Evolutionary conservation across 2,329 filamentous ascomycete genomes (phyloP).

Genomic region (Colletotrichum tamarilloi): DNA sequence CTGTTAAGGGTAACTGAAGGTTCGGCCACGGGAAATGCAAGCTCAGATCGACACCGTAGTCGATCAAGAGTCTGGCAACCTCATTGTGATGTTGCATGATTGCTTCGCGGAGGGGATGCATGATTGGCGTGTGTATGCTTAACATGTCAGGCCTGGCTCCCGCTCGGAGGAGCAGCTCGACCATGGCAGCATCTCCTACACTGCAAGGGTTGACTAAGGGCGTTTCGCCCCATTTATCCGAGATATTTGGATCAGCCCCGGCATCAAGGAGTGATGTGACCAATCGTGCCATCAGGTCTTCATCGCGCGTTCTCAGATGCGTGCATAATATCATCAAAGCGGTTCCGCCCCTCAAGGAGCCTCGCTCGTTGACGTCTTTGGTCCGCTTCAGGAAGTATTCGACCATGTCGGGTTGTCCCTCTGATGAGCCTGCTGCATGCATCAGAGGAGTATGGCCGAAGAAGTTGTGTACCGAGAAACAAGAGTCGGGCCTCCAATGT

Average conservation of each 20-base stretch:
- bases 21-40: background rate
- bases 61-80: slow-evolving; percentile 6
- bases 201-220: slow-evolving; percentile 23
- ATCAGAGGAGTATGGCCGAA: slow-evolving; percentile 33
- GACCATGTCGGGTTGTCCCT: slow-evolving; percentile 30
- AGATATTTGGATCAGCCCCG: slow-evolving; percentile 33
- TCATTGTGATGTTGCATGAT: background rate
- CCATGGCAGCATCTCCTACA: slow-evolving; percentile 20
- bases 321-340: slow-evolving; percentile 29
- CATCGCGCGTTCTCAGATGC: slow-evolving; percentile 9
- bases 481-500: background rate
- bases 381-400: slow-evolving; percentile 31
- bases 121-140: slow-evolving; percentile 10
- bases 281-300: slow-evolving; percentile 5
- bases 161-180: slow-evolving; percentile 28
- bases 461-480: background rate
- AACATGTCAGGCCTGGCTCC: slow-evolving; percentile 35
- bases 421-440: slow-evolving; percentile 28
- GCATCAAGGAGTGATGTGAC: slow-evolving; percentile 30
- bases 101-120: slow-evolving; percentile 22
- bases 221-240: slow-evolving; percentile 28
- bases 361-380: slow-evolving; percentile 32
- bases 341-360: slow-evolving; percentile 9
- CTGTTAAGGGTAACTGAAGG: slow-evolving; percentile 21
- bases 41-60: slow-evolving; percentile 5